These are phyloP conservation scores for Trypanosoma rangeli DNA, from an alignment of 208 protist species.

Conservation along the genomic window DNA sequence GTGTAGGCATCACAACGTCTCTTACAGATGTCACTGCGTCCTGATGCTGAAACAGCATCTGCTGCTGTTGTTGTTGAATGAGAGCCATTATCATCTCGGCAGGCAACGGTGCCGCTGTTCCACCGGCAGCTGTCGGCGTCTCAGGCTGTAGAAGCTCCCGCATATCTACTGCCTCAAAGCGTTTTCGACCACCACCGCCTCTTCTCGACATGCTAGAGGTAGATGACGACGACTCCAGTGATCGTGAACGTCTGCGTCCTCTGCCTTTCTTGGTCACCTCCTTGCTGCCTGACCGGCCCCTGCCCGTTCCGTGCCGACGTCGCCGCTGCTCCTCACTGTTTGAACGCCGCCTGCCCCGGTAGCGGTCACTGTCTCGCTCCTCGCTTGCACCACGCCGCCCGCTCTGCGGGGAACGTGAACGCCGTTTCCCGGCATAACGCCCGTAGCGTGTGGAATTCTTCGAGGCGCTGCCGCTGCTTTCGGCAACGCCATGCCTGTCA, in stretches of 20 bases:
- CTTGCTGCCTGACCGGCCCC: background rate
- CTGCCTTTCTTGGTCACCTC: background rate
- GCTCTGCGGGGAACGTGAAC: constrained; percentile 14
- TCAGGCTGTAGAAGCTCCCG: constrained; percentile 22
- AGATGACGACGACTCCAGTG: background rate
- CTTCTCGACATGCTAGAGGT: background rate
- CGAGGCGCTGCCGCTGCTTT: background rate
- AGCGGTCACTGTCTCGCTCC: constrained; percentile 9
- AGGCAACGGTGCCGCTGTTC: background rate
- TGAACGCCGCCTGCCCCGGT: constrained; percentile 10
- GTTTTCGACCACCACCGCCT: background rate
- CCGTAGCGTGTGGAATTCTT: constrained; percentile 19
- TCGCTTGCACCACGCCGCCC: background rate
- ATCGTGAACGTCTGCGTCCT: constrained; percentile 12
- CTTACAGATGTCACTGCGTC: background rate
- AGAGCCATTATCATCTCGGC: constrained; percentile 6
- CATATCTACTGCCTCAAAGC: constrained; percentile 28
- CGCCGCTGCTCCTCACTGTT: constrained; percentile 16
- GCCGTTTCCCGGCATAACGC: constrained; percentile 19
- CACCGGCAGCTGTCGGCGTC: background rate
- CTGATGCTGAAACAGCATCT: constrained; percentile 9
- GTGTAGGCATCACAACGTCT: background rate
- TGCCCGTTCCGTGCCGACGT: background rate
- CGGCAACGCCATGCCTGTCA: constrained; percentile 1
- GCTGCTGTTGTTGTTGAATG: constrained; percentile 24